A percentile compares a stretch with the other conserved stretches of the same genome.
Evolutionary conservation across 1,284 basidiomycete species (phyloP).

Genomic region (Salmacisia buchloeana): DNA sequence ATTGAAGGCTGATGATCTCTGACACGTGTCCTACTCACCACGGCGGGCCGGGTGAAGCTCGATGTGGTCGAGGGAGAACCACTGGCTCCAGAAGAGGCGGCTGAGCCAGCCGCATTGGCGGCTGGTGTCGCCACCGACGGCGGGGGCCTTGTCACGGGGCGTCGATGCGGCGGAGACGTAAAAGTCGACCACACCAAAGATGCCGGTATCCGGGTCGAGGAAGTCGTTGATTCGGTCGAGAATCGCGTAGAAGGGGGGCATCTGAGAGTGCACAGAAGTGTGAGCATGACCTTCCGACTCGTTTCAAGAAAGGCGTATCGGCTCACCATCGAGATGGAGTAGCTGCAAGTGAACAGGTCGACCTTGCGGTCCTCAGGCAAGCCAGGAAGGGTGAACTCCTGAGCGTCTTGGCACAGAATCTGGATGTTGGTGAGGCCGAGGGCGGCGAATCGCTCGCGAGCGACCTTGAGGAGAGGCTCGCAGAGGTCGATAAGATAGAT

Average conservation of each 20-base stretch:
- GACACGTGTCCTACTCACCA: conserved; percentile 26
- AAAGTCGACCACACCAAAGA: conserved; percentile 72
- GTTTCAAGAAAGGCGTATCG: neutral
- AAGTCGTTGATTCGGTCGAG: conserved; percentile 68
- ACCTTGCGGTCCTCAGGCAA: conserved; percentile 36
- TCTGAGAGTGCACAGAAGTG: conserved; percentile 54
- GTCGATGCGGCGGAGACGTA: conserved; percentile 66
- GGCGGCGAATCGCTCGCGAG: conserved; percentile 63
- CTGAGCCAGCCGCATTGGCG: conserved; percentile 69
- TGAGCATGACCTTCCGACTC: neutral
- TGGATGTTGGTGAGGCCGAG: conserved; percentile 71
- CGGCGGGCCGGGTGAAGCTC: conserved; percentile 65
- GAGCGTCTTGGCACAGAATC: conserved; percentile 70
- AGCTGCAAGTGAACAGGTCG: conserved; percentile 49
- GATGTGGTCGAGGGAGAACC: conserved; percentile 74
- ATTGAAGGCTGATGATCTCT: neutral
- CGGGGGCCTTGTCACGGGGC: conserved; percentile 56
- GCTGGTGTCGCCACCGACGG: conserved; percentile 64
- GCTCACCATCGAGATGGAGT: conserved; percentile 50
- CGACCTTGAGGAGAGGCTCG: conserved; percentile 68
- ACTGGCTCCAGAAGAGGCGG: conserved; percentile 64
- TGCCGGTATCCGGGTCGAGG: conserved; percentile 62
- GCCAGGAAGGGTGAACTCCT: conserved; percentile 63
- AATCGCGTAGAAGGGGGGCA: conserved; percentile 66
- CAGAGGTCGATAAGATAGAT: conserved; percentile 73